phyloP scores from a whole-genome alignment of 768 basidiomycete genomes.

The Botryobasidium botryosum region DNA sequence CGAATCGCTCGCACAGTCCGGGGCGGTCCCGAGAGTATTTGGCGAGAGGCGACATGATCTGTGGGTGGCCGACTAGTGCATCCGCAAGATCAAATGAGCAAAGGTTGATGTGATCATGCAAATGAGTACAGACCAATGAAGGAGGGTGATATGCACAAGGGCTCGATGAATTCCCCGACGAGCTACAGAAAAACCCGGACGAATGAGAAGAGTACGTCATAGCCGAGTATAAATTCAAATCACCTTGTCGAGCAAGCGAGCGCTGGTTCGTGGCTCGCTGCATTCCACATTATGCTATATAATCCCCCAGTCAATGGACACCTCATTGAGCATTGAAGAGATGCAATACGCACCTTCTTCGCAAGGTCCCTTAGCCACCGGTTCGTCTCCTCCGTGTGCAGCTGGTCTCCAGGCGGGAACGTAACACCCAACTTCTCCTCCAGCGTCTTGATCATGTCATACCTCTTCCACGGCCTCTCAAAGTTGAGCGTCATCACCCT shows the following conservation, averaged over 20 bases:
- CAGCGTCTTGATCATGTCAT: conserved; percentile 93
- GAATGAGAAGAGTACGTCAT: too few species aligned
- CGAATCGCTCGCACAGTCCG: conserved; percentile 96
- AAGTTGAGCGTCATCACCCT: conserved; percentile 66
- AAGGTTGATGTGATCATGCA: background rate
- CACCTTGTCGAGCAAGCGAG: conserved; percentile 89
- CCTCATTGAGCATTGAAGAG: background rate
- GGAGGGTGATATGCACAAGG: conserved; percentile 85
- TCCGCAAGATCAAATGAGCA: background rate
- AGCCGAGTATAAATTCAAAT: too few species aligned
- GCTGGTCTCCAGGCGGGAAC: conserved; percentile 84
- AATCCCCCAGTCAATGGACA: background rate
- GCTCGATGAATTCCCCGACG: conserved; percentile 95
- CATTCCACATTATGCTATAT: conserved; percentile 87
- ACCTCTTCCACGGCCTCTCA: conserved; percentile 89
- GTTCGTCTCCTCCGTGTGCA: conserved; percentile 79
- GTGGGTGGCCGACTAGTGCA: conserved; percentile 76
- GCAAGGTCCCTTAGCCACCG: conserved; percentile 73
- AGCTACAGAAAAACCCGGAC: conserved; percentile 32
- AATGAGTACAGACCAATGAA: conserved; percentile 59
- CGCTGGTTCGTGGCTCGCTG: conserved; percentile 86
- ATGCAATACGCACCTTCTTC: conserved; percentile 41
- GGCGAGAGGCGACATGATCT: conserved; percentile 98
- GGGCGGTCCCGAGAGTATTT: conserved; percentile 97
- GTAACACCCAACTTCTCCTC: conserved; percentile 84